Evolutionary conservation across 2,329 filamentous ascomycete species (phyloP).

Genomic region (Trematosphaeria pertusa): DNA sequence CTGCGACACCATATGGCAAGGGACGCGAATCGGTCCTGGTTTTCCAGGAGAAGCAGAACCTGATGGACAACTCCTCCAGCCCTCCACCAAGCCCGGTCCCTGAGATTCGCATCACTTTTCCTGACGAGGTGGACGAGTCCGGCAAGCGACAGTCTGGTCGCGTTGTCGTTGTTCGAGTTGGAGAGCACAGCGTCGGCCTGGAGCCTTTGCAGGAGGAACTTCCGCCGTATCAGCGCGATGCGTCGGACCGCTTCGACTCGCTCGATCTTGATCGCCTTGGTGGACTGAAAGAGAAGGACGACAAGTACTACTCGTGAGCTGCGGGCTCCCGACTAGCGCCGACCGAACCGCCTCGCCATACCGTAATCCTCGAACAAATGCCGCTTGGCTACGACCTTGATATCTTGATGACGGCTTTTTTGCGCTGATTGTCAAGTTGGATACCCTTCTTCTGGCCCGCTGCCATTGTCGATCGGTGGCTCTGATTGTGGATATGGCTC

Average conservation of each 20-base stretch:
- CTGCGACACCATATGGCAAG: constrained; percentile 47
- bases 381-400: constrained; percentile 48
- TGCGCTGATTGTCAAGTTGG: constrained; percentile 23
- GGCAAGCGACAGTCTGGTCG: constrained; percentile 84
- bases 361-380: constrained; percentile 15
- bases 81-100: constrained; percentile 83
- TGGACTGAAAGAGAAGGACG: constrained; percentile 89
- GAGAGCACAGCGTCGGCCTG: constrained; percentile 85
- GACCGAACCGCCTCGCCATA: constrained; percentile 20
- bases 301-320: constrained; percentile 50
- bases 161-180: constrained; percentile 89
- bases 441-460: constrained; percentile 33
- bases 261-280: constrained; percentile 95
- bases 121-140: constrained; percentile 85
- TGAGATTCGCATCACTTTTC: constrained; percentile 98
- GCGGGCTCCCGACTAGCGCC: constrained; percentile 18
- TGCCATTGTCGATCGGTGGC: constrained; percentile 12
- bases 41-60: constrained; percentile 79
- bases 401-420: constrained; percentile 43
- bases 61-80: constrained; percentile 76
- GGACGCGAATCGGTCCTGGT: constrained; percentile 75
- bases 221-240: constrained; percentile 87
- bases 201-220: constrained; percentile 83
- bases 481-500: constrained; percentile 22
- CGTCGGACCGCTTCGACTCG: constrained; percentile 82